Evolutionary conservation across 2,329 filamentous ascomycete genomes (phyloP), one percentile per base, ranked within the genome.

Genomic region (Alternaria panax): DNA sequence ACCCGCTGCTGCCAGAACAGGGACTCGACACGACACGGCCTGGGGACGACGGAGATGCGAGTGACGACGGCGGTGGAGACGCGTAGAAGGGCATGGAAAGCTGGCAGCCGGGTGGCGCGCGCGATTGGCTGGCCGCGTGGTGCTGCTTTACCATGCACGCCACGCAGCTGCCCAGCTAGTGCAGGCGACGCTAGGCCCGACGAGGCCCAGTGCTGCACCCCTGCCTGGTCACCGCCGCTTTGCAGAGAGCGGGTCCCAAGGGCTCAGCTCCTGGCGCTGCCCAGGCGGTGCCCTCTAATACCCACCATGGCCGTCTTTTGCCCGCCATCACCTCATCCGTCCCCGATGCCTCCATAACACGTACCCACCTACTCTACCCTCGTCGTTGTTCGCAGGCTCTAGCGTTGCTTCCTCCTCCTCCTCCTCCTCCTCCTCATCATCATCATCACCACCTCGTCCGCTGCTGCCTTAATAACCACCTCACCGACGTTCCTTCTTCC

Each of bases 401-500:
- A 71, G 70, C 72, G 63, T 66, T 67, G 63, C 66, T 60, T 59
- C 57, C 54, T 41, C 25, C 30, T 34, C 28, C 25, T n/a, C 48
- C 16, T 16, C 38, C 32, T 28, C 38, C 22, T 24, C 25, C 24
- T 34, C 30, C 34, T 32, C 48, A 24, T 20, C 38, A 41, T 36
- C 30, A 22, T 22, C 7, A 50, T 61, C 56, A 41, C 59, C 53
- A 24, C 46, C n/a, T n/a, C n/a, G 9, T 40, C 53, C 52, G 57
- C 58, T 56, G 45, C 63, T 66, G 53, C 60, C 62, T 58, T 70
- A 62, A 66, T 65, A 57, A 58, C 48, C 65, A 56, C 60, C 67
- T 68, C 70, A 69, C 68, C 69, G 64, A 63, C 70, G 62, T 69
- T 70, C 68, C 66, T 70, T 65, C 66, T 70, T 66, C 67, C 66